Evolutionary conservation across 2,329 filamentous ascomycete species (phyloP), one percentile per base, ranked within the genome.

Genomic region (Dothistroma septosporum): DNA sequence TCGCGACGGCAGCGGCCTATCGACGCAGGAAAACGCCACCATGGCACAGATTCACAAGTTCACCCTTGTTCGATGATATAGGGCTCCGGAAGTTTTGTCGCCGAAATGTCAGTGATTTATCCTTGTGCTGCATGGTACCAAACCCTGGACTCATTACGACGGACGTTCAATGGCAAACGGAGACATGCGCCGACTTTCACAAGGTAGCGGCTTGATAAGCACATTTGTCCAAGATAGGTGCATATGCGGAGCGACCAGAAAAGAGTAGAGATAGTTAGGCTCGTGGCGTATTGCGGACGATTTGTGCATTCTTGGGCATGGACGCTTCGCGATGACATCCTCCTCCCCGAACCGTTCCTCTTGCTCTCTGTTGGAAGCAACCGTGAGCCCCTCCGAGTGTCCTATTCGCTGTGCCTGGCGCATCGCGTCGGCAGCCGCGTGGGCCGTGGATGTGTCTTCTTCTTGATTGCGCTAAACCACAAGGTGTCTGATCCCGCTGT

Each of bases 391-490:
- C 24, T 28, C 24, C 24, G 24, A 28, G 24, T 28, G 24, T 28
- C 24, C 24, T 28, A 4, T 50, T 54, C 19, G 56, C 61, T 50
- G 59, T 59, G 37, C 55, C 49, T 33, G 58, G 55, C 48, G 61
- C 61, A 22, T 64, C 56, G 7, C 56, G 53, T 10, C 53, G 32
- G 46, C 58, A 58, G 12, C 61, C 54, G 58, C 67, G 67, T 44
- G 66, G 46, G 35, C 66, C 66, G 24, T 19, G 66, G 63, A 47
- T 67, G 63, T 24, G 66, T n/a, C 2, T 28, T 28, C 24, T 28
- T 28, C 37, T 44, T 44, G 37, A 14, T 44, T 14, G n/a, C 37
- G 37, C 3, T 44, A 44, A 44, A 19, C 7, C 37, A 7, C 12
- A 44, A 14, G n/a, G 37, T 44, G 37, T 19, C 7, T 44, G 37